Evolutionary conservation across 371 early-diverging fungal genomes (phyloP).

Genomic region (Parasitella parasitica): DNA sequence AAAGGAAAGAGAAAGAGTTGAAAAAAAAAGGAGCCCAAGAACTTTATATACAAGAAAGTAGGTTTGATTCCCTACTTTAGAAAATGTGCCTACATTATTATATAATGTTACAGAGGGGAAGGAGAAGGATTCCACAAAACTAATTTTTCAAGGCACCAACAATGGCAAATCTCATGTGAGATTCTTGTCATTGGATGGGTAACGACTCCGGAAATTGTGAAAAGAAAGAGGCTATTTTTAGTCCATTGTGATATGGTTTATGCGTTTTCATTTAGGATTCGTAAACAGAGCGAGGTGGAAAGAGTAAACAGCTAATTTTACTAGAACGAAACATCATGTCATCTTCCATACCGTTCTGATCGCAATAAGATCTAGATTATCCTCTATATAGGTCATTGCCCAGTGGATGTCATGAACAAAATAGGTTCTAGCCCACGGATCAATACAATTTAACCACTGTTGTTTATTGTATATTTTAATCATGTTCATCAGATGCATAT

Average conservation of each 20-base stretch:
- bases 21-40: neutral
- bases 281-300: neutral
- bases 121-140: neutral
- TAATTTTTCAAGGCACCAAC: neutral
- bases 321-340: neutral
- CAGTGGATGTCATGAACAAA: too few species aligned
- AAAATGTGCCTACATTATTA: neutral
- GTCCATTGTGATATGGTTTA: neutral
- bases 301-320: neutral
- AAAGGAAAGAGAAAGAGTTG: neutral
- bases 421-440: too few species aligned
- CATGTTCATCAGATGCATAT: too few species aligned
- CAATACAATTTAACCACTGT: too few species aligned
- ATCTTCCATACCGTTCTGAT: neutral
- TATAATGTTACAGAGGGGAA: too few species aligned
- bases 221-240: neutral
- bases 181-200: neutral
- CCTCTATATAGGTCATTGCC: too few species aligned
- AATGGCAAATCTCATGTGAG: neutral
- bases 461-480: too few species aligned
- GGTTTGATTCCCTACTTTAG: conserved; percentile 8
- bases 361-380: too few species aligned
- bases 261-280: neutral
- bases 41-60: conserved; percentile 2
- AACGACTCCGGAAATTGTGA: neutral